Evolutionary conservation across 768 basidiomycete genomes (phyloP), one percentile per base, ranked within the genome.

Genomic region (Suillus weaverae): DNA sequence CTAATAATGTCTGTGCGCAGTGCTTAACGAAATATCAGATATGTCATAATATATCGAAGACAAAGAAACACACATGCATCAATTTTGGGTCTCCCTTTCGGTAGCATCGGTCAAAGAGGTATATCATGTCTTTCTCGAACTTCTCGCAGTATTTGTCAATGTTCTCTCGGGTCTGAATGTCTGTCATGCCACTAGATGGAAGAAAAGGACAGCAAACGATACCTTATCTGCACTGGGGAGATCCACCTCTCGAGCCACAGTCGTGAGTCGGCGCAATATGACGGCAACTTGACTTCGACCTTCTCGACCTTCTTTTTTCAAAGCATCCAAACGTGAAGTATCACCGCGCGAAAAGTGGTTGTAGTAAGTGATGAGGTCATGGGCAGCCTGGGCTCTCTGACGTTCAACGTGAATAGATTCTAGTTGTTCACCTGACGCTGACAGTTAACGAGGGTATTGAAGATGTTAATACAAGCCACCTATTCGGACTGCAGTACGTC

Each of bases 61-160:
- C 35, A 35, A 53, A n/a, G 59, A 57, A 62, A 81, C 86, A 53
- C 64, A 91, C 97, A 79, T 96, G 94, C 97, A 99, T 99, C 91
- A 98, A 93, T 79, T 97, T 97, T 0, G 97, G 97, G 73, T 99
- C 97, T 38, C 96, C 95, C 73, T 94, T 94, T 61, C 96, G 87
- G 77, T 99, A 99, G 71, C 93, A 96, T 69, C 91, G 82, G 75
- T 99, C 97, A 73, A 99, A 99, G 48, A 99, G 81, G 72, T 92
- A 89, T 61, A 99, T 86, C 88, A 98, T 97, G 73, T 99, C 97
- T 79, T 97, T 99, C 77, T 99, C 97, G 68, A 99, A 99, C 76
- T 91, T 94, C 79, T 99, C 97, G 79, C 97, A 97, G 70, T 98
- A 99, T 73, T 91, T 92, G 71, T 99, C 97, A 65, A 99, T 95